Percentiles rank a stretch among this genome's conserved stretches.
Conservation (phyloP, 2,329 filamentous ascomycete genomes). For the Iodosphaeria phyllophila region DNA sequence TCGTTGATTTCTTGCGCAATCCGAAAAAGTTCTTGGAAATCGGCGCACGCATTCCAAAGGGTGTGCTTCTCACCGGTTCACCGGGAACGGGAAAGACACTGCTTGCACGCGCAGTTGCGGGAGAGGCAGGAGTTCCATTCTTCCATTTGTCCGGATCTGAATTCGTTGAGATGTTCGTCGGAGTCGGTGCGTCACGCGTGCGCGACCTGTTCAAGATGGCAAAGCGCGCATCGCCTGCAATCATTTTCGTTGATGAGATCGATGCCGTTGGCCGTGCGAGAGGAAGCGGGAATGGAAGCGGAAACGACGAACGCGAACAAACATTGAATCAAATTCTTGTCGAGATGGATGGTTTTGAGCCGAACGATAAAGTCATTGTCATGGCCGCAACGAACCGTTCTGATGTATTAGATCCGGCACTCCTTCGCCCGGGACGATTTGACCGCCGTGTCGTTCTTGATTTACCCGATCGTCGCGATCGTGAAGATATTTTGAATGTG, state of each 20-base stretch:
- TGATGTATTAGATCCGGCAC: slow-evolving; percentile 82
- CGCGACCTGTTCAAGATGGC: slow-evolving; percentile 88
- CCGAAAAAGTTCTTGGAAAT: slow-evolving; percentile 83
- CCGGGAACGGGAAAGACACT: slow-evolving; percentile 97
- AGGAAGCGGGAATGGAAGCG: slow-evolving; percentile 55
- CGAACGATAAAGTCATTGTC: slow-evolving; percentile 85
- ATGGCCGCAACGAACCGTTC: slow-evolving; percentile 91
- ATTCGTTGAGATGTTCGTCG: slow-evolving; percentile 99
- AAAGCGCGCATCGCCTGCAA: slow-evolving; percentile 89
- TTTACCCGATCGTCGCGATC: slow-evolving; percentile 85
- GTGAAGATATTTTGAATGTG: slow-evolving; percentile 89
- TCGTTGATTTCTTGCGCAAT: slow-evolving; percentile 89
- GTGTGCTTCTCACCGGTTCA: slow-evolving; percentile 90
- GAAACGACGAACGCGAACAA: slow-evolving; percentile 91
- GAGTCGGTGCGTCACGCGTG: slow-evolving; percentile 88
- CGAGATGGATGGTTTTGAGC: slow-evolving; percentile 99
- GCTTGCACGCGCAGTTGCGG: slow-evolving; percentile 89
- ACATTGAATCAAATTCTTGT: slow-evolving; percentile 97
- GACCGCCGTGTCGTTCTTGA: slow-evolving; percentile 94
- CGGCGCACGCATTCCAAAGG: slow-evolving; percentile 91
- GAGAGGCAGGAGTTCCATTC: slow-evolving; percentile 92
- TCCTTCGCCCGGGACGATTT: slow-evolving; percentile 93
- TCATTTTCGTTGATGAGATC: slow-evolving; percentile 99
- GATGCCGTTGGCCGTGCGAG: slow-evolving; percentile 91
- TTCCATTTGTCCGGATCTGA: slow-evolving; percentile 97